phyloP scores from a whole-genome alignment of 352 stramenopile species.

The Pythium utonaiense region DNA sequence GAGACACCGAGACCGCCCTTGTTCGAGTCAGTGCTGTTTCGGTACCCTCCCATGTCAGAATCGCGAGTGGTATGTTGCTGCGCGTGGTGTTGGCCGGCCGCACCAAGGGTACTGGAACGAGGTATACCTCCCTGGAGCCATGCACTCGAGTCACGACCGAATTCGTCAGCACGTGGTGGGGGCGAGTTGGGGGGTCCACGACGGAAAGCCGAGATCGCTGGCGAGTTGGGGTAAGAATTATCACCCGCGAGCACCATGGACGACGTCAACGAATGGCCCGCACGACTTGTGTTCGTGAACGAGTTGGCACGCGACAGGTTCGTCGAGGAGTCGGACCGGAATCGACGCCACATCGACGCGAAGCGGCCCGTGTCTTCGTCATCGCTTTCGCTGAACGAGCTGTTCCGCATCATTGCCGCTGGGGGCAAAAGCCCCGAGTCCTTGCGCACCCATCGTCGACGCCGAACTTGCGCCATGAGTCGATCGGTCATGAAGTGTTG shows the following conservation, averaged over 20 bases:
- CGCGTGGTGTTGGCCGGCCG: neutral
- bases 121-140: slow-evolving; percentile 6
- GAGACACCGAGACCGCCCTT: slow-evolving; percentile 49
- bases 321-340: slow-evolving; percentile 37
- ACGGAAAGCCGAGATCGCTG: slow-evolving; percentile 51
- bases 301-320: slow-evolving; percentile 73
- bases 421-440: slow-evolving; percentile 33
- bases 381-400: slow-evolving; percentile 60
- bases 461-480: slow-evolving; percentile 80
- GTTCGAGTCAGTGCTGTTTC: slow-evolving; percentile 42
- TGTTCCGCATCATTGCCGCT: slow-evolving; percentile 36
- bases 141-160: slow-evolving; percentile 13
- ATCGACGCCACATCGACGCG: slow-evolving; percentile 63
- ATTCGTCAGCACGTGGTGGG: slow-evolving; percentile 4
- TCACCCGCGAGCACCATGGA: slow-evolving; percentile 42
- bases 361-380: slow-evolving; percentile 67
- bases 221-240: slow-evolving; percentile 62
- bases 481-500: slow-evolving; percentile 84
- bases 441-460: slow-evolving; percentile 78
- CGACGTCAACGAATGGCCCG: slow-evolving; percentile 33
- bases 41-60: slow-evolving; percentile 14
- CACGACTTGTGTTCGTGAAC: slow-evolving; percentile 38
- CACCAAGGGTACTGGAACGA: slow-evolving; percentile 16
- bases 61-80: slow-evolving; percentile 15
- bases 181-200: slow-evolving; percentile 43